Conservation (phyloP, 148 eudicot genomes). For the Chenopodium album region DNA sequence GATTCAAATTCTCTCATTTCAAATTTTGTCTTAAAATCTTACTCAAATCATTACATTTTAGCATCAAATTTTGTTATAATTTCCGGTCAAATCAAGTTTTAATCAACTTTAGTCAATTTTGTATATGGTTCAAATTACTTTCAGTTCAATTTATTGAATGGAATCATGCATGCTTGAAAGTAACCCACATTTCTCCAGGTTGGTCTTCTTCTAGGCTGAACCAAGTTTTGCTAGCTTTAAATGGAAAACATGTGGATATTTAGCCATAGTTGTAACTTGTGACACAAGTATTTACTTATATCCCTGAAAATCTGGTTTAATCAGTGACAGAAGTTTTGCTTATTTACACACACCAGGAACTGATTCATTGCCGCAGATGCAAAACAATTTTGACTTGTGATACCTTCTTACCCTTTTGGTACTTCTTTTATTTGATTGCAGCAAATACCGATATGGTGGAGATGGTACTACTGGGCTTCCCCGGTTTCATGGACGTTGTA, state of each 20-base stretch:
- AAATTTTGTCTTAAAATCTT: background rate
- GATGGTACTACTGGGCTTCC: slow-evolving; percentile 84
- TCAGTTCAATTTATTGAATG: background rate
- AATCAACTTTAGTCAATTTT: background rate
- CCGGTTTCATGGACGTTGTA: slow-evolving; percentile 78
- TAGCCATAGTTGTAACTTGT: background rate
- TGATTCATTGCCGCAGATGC: no score
- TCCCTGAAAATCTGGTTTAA: background rate
- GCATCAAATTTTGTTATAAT: background rate
- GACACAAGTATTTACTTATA: background rate
- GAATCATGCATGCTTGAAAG: background rate
- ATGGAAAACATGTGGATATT: background rate
- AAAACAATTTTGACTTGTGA: background rate
- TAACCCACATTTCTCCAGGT: background rate
- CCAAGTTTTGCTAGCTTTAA: background rate
- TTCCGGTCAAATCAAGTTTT: background rate
- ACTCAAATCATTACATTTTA: background rate
- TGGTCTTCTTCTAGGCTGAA: background rate
- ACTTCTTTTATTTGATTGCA: slow-evolving; percentile 26
- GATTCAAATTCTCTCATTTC: background rate
- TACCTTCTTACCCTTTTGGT: background rate
- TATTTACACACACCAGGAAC: background rate
- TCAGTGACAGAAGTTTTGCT: background rate
- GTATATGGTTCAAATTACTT: background rate
- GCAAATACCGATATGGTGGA: slow-evolving; percentile 90